Evolutionary conservation across 768 basidiomycete genomes (phyloP).

Genomic region (Pisolithus albus): DNA sequence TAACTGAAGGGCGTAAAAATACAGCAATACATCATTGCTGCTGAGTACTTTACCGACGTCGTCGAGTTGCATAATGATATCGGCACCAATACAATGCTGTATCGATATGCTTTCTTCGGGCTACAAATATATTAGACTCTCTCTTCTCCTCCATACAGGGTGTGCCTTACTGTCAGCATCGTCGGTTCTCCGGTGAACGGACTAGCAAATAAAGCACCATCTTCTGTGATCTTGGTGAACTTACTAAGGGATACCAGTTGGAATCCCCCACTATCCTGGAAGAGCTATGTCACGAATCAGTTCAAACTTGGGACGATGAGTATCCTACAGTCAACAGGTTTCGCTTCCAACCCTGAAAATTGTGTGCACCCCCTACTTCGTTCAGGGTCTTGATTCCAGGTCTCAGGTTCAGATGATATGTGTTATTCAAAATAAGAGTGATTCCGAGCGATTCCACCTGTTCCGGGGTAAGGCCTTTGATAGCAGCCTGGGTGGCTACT

Average conservation of each 20-base stretch:
- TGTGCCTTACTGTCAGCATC: constrained; percentile 66
- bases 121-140: constrained; percentile 30
- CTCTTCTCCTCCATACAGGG: not conserved
- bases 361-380: constrained; percentile 79
- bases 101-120: constrained; percentile 89
- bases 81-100: constrained; percentile 85
- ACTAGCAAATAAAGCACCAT: constrained; percentile 79
- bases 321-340: constrained; percentile 73
- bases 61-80: constrained; percentile 94
- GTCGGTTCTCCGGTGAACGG: constrained; percentile 85
- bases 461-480: constrained; percentile 84
- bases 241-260: constrained; percentile 81
- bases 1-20: constrained; percentile 40
- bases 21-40: not conserved
- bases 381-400: constrained; percentile 72
- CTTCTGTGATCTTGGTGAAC: constrained; percentile 81
- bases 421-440: constrained; percentile 82
- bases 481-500: constrained; percentile 86
- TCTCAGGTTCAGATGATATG: constrained; percentile 83
- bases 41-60: constrained; percentile 63
- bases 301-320: not conserved
- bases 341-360: constrained; percentile 81
- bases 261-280: constrained; percentile 84
- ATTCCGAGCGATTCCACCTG: constrained; percentile 79
- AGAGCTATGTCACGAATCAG: not conserved